Conservation (phyloP, 2,329 filamentous ascomycete species). For the Emydomyces testavorans region DNA sequence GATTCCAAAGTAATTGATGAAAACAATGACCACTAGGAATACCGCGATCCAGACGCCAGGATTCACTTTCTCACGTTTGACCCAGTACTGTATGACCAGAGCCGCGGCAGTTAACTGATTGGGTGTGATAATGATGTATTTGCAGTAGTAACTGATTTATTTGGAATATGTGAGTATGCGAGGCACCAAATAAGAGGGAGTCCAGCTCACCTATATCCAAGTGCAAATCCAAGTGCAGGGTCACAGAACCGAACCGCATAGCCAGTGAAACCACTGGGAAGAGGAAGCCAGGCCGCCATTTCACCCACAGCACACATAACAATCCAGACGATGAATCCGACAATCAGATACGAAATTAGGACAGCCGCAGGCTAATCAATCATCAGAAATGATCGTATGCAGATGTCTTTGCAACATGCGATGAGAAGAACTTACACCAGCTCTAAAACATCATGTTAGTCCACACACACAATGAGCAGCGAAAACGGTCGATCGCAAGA, state of each 20-base stretch:
- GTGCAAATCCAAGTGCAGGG: conserved; percentile 39
- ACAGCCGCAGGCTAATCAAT: conserved; percentile 29
- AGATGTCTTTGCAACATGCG: neutral
- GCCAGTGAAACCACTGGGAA: conserved; percentile 39
- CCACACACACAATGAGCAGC: neutral
- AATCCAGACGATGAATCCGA: conserved; percentile 55
- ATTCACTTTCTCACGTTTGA: conserved; percentile 53
- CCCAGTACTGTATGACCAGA: conserved; percentile 69
- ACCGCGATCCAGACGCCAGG: conserved; percentile 69
- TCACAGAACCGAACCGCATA: conserved; percentile 36
- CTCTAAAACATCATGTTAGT: conserved; percentile 22
- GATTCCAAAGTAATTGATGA: conserved; percentile 61
- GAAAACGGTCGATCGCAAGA: neutral
- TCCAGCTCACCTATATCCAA: conserved; percentile 40
- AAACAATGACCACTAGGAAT: conserved; percentile 51
- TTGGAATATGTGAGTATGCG: conserved; percentile 25
- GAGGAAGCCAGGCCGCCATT: conserved; percentile 40
- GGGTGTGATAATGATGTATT: conserved; percentile 73
- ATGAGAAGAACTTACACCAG: conserved; percentile 26
- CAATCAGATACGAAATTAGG: conserved; percentile 35
- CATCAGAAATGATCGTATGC: conserved; percentile 8
- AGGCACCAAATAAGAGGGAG: neutral
- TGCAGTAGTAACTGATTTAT: conserved; percentile 50
- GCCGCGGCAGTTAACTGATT: conserved; percentile 75
- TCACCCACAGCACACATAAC: conserved; percentile 45